A percentile compares a stretch with the other conserved stretches of the same genome.
phyloP scores from a whole-genome alignment of 768 basidiomycete genomes.

The Psilocybe cubensis region DNA sequence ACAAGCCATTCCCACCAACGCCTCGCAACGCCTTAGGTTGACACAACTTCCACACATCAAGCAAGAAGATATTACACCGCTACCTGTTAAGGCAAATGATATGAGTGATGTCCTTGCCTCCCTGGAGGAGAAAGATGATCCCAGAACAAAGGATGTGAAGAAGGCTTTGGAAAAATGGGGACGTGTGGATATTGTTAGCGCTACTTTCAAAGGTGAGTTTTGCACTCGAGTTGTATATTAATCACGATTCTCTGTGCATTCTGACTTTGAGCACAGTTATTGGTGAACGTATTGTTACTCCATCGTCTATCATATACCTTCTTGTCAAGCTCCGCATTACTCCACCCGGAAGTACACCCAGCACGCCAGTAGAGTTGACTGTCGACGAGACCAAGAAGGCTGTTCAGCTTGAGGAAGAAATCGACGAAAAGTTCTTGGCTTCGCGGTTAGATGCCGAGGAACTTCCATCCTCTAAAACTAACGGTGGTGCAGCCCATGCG shows the following conservation, averaged over 20 bases:
- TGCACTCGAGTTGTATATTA: background rate
- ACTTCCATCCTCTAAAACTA: slow-evolving; percentile 39
- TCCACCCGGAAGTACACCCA: slow-evolving; percentile 46
- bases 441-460: slow-evolving; percentile 68
- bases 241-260: background rate
- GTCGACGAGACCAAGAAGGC: slow-evolving; percentile 52
- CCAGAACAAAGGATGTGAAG: slow-evolving; percentile 53
- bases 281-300: slow-evolving; percentile 86
- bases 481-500: slow-evolving; percentile 75
- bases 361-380: slow-evolving; percentile 42
- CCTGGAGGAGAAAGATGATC: slow-evolving; percentile 57
- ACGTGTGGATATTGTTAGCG: slow-evolving; percentile 76
- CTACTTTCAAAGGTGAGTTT: slow-evolving; percentile 79
- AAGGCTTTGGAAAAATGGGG: slow-evolving; percentile 76
- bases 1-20: slow-evolving; percentile 75
- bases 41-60: slow-evolving; percentile 83
- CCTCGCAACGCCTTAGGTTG: slow-evolving; percentile 49
- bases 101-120: slow-evolving; percentile 48
- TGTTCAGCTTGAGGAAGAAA: slow-evolving; percentile 55
- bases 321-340: slow-evolving; percentile 80
- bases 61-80: slow-evolving; percentile 45
- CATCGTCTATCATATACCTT: slow-evolving; percentile 86
- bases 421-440: slow-evolving; percentile 72
- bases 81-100: slow-evolving; percentile 40
- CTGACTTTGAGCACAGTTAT: slow-evolving; percentile 58